Conservation (phyloP, 2,329 filamentous ascomycete genomes). For the Mycocentrospora acerina region DNA sequence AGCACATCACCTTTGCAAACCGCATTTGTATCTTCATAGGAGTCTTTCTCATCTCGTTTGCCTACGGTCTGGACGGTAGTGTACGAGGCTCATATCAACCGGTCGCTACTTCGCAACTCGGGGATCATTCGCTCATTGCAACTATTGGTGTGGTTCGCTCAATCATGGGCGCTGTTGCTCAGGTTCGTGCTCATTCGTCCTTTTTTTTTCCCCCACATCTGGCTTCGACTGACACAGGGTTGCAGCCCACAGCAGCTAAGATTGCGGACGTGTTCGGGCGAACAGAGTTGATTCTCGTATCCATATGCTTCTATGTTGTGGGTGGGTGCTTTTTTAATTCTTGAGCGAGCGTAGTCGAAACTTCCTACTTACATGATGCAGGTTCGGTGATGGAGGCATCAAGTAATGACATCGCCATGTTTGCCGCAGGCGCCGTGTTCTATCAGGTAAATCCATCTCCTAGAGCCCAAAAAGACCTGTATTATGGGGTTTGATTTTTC, state of each 20-base stretch:
- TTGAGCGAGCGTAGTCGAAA: no score
- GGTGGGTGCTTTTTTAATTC: slow-evolving; percentile 23
- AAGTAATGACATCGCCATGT: slow-evolving; percentile 52
- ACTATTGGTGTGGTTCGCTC: slow-evolving; percentile 61
- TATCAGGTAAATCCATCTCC: slow-evolving; percentile 42
- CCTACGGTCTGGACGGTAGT: slow-evolving; percentile 57
- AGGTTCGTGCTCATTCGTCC: slow-evolving; percentile 14
- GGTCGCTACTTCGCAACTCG: slow-evolving; percentile 55
- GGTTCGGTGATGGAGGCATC: slow-evolving; percentile 58
- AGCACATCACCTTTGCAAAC: slow-evolving; percentile 55
- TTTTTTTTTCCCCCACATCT: not conserved
- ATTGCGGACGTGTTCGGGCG: slow-evolving; percentile 64
- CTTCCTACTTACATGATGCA: slow-evolving; percentile 6
- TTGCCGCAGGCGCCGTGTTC: slow-evolving; percentile 49
- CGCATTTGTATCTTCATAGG: slow-evolving; percentile 61
- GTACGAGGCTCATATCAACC: slow-evolving; percentile 53
- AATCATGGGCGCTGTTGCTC: slow-evolving; percentile 61
- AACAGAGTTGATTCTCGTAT: slow-evolving; percentile 58
- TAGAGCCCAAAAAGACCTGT: no score
- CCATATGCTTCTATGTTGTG: slow-evolving; percentile 58
- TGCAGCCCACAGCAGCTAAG: slow-evolving; percentile 59
- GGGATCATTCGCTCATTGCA: slow-evolving; percentile 52
- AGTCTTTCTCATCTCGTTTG: slow-evolving; percentile 65
- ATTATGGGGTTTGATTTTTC: not conserved
- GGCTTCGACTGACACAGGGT: not conserved